Conservation (phyloP, 495 filamentous ascomycete genomes). For the Sporormia fimetaria region DNA sequence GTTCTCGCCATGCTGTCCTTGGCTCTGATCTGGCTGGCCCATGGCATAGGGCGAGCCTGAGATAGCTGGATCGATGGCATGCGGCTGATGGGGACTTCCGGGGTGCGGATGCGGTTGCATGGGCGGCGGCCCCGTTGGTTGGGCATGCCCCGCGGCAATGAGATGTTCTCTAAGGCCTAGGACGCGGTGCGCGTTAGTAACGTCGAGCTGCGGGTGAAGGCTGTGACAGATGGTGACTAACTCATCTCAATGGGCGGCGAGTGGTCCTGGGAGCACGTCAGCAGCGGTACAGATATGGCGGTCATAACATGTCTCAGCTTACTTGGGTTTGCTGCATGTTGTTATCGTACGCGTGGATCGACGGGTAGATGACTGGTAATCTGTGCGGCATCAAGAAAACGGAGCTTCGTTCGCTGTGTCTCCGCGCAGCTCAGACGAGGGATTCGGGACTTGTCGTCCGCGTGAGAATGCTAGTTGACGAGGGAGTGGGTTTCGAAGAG, state of each 20-base stretch:
- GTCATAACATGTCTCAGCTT: slow-evolving; percentile 14
- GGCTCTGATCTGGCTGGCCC: slow-evolving; percentile 27
- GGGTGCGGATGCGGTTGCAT: slow-evolving; percentile 13
- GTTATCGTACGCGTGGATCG: slow-evolving; percentile 17
- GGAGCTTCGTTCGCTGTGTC: no score
- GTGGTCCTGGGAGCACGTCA: slow-evolving; percentile 21
- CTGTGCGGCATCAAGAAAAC: slow-evolving; percentile 26
- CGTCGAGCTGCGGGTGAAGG: neutral
- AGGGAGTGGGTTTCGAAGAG: no score
- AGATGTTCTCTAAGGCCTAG: slow-evolving; percentile 35
- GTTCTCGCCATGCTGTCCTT: slow-evolving; percentile 26
- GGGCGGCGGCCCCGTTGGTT: slow-evolving; percentile 12
- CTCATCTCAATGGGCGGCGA: slow-evolving; percentile 27
- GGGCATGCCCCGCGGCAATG: slow-evolving; percentile 30
- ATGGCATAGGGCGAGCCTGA: slow-evolving; percentile 25
- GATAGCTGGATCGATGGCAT: slow-evolving; percentile 33
- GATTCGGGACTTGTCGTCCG: no score
- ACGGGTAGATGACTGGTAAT: slow-evolving; percentile 20
- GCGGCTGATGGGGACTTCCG: slow-evolving; percentile 27
- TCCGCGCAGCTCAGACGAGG: no score
- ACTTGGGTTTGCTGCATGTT: slow-evolving; percentile 25
- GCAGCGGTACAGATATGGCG: slow-evolving; percentile 1
- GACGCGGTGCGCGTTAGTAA: slow-evolving; percentile 18
- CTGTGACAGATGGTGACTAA: slow-evolving; percentile 9
- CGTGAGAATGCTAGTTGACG: no score